Percentiles rank a stretch among this genome's conserved stretches.
These are phyloP conservation scores for Xerocomellus chrysenteron DNA, from an alignment of 768 basidiomycete species.

Conservation along the genomic window DNA sequence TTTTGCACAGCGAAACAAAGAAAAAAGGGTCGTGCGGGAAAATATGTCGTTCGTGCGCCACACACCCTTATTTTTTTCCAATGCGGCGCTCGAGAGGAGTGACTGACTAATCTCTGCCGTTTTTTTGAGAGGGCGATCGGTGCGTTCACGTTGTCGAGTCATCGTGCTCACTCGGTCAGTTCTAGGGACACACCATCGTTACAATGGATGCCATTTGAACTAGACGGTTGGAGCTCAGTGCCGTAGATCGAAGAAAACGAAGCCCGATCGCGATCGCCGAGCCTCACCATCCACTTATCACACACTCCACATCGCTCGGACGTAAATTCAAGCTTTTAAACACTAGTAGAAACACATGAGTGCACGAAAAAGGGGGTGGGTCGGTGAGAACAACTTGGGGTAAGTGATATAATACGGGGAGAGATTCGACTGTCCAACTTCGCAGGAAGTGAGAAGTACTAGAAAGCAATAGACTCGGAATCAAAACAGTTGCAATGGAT, in stretches of 20 bases:
- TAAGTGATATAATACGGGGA: not conserved
- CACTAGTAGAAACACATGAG: constrained; percentile 6
- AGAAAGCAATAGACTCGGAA: not conserved
- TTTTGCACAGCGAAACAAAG: not conserved
- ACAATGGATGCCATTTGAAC: too few relatives aligned
- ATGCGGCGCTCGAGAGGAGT: not conserved
- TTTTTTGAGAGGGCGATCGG: constrained; percentile 11
- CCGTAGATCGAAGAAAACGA: not conserved
- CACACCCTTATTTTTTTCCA: not conserved
- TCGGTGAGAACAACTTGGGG: not conserved
- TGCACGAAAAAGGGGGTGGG: not conserved
- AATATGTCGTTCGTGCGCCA: not conserved
- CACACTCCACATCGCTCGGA: not conserved
- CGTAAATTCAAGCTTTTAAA: not conserved
- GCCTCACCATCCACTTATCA: not conserved
- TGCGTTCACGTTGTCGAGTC: not conserved
- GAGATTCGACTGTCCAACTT: not conserved
- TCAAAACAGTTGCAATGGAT: not conserved
- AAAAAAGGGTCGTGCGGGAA: not conserved
- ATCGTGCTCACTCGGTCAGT: too few relatives aligned
- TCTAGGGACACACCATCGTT: not conserved
- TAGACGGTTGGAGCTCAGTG: too few relatives aligned
- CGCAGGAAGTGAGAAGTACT: not conserved
- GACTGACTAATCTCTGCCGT: not conserved
- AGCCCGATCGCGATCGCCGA: not conserved